A percentile compares a stretch with the other conserved stretches of the same genome.
These are phyloP conservation scores for Magnolia changhungtana DNA, from an alignment of 164 flowering plant genomes.

Conservation along the genomic window DNA sequence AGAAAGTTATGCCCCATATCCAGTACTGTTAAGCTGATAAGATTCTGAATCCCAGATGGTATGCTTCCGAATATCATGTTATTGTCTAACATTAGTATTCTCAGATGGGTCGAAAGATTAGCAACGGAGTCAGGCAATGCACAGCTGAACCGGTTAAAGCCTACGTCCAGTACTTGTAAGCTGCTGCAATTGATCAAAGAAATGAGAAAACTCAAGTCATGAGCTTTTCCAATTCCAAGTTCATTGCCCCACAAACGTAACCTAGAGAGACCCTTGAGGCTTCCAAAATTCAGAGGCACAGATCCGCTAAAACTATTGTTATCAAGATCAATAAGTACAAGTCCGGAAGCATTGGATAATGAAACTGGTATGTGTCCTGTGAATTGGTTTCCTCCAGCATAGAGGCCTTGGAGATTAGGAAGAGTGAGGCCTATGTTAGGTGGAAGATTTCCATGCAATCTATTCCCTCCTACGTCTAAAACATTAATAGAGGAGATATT, in stretches of 20 bases:
- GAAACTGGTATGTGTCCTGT: conserved; percentile 28
- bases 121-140: neutral
- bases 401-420: conserved; percentile 4
- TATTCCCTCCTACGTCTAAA: neutral
- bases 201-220: conserved; percentile 27
- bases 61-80: conserved; percentile 31
- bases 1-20: conserved; percentile 1
- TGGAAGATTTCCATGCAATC: neutral
- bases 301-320: conserved; percentile 23
- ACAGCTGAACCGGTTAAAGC: conserved; percentile 21
- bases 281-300: conserved; percentile 14
- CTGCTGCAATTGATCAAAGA: conserved; percentile 29
- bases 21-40: conserved; percentile 17
- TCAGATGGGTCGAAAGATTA: conserved; percentile 29
- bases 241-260: conserved; percentile 14
- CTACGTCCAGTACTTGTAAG: conserved; percentile 15
- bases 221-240: conserved; percentile 19
- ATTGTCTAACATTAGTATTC: neutral
- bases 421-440: neutral
- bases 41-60: conserved; percentile 31
- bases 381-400: conserved; percentile 14
- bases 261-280: conserved; percentile 3
- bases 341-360: conserved; percentile 27
- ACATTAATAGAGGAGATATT: neutral
- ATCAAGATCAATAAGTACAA: conserved; percentile 12